Evolutionary conservation across 202 grass and related monocot genomes (phyloP), one percentile per base, ranked within the genome.

Genomic region (Schoenoplectus tabernaemontani): DNA sequence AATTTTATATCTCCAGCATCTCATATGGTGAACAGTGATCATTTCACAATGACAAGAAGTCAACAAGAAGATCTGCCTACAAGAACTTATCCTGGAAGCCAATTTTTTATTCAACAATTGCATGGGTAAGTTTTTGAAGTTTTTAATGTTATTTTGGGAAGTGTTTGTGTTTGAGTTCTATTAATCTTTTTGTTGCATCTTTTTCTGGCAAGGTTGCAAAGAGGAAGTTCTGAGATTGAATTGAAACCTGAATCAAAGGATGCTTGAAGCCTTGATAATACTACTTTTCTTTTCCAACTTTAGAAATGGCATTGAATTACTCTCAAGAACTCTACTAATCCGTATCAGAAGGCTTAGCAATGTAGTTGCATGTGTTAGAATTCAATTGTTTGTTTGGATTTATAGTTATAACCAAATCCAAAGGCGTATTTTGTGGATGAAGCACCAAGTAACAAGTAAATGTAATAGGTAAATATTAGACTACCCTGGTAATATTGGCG

Each of bases 11-110:
- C 81, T 85, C 84, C 89, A 85, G 79, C 83, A 87, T 54, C 85
- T 69, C 68, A 89, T 19, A 64, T 80, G 22, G 60, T 71, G 30
- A 85, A 78, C 20, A 24, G 76, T 66, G 63, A 92, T 64, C 64
- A 90, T 63, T 90, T 93, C 83, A 81, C 83, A 38, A 20, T 42
- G 54, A 60, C 63, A 59, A 87, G 87, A 88, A 83, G 86, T 69
- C 80, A 75, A 57, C 78, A 57, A 38, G 46, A 79, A 62, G 64
- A 85, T 56, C 85, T 66, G 66, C 42, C 78, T 54, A 56, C 85
- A 6, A 84, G 87, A 74, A 85, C 84, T 75, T 84, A 80, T 80
- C 26, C 66, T 79, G 79, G 77, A 77, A 68, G 50, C 67, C 65
- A 76, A 38, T 28, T 64, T 54, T 76, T 77, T 66, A 32, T 81